Percentiles rank a stretch among this genome's conserved stretches.
These are phyloP conservation scores for Suhomyces pyralidae DNA, from an alignment of 805 yeast species.

Conservation along the genomic window DNA sequence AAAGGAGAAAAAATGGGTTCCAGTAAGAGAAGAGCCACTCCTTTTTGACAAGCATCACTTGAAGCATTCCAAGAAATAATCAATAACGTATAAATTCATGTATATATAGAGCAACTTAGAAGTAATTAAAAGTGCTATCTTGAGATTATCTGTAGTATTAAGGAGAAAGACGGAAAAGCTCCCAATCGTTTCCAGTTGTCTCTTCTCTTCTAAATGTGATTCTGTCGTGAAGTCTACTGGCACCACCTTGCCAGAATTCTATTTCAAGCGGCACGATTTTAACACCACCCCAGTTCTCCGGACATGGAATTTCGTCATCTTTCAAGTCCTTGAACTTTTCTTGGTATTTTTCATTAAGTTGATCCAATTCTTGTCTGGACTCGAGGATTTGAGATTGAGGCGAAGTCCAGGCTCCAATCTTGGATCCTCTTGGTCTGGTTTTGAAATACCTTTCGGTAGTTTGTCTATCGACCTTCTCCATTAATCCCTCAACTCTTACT, in stretches of 20 bases:
- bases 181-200: slow-evolving; percentile 50
- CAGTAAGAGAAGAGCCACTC: slow-evolving; percentile 42
- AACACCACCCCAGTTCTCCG: slow-evolving; percentile 95
- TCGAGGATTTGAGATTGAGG: slow-evolving; percentile 71
- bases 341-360: slow-evolving; percentile 44
- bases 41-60: slow-evolving; percentile 28
- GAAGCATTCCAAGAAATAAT: slow-evolving; percentile 13
- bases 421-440: slow-evolving; percentile 89
- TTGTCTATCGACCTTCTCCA: slow-evolving; percentile 70
- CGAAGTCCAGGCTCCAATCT: slow-evolving; percentile 95
- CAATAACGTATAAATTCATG: slow-evolving; percentile 1
- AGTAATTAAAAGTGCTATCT: background rate
- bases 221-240: slow-evolving; percentile 87
- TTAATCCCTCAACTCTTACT: slow-evolving; percentile 85
- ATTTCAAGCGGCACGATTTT: slow-evolving; percentile 83
- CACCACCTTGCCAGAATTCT: slow-evolving; percentile 98
- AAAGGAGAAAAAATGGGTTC: slow-evolving; percentile 43
- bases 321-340: slow-evolving; percentile 54
- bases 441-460: slow-evolving; percentile 75
- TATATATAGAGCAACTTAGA: slow-evolving; percentile 3
- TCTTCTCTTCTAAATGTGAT: slow-evolving; percentile 63
- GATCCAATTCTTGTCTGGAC: slow-evolving; percentile 62
- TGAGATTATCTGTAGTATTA: slow-evolving; percentile 14
- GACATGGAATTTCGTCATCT: slow-evolving; percentile 76
- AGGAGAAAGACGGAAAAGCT: slow-evolving; percentile 70